Evolutionary conservation across 2,329 filamentous ascomycete genomes (phyloP), one percentile per base, ranked within the genome.

Genomic region (Aspergillus calidoustus): DNA sequence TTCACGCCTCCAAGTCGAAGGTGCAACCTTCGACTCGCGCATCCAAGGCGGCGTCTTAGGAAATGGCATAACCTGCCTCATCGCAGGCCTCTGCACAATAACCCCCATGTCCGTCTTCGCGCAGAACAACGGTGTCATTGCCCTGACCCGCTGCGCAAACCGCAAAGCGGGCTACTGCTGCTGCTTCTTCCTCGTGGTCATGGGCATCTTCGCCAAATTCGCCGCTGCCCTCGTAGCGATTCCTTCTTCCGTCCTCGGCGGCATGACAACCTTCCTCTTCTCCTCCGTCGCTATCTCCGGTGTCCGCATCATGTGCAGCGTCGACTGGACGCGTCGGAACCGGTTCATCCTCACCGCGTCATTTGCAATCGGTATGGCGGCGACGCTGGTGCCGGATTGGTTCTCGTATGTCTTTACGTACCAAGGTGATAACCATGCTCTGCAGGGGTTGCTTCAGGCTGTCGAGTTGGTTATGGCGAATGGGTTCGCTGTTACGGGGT

Each of bases 191-290:
- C 79, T 91, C 22, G 76, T 91, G 34, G 71, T 91, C 61, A 90
- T 90, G 86, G 89, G 88, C 7, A 81, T 91, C 54, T 90, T 91
- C 71, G 84, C 87, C 57, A 91, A 91, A 69, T 91, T 91, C 65
- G 87, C 88, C 2, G 88, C 88, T 0, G 85, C 89, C 0, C 82
- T 91, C 4, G 87, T 89, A 0, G 81, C 87, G 8, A 91, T 91
- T 65, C 89, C 88, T 0, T 75, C 77, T 3, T 60, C 79, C 3
- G 79, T 81, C 3, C 69, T 82, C 3, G 80, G 80, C 57, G 80
- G 79, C 9, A 80, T 82, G 77, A 81, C 85, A 0, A 89, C 88
- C 0, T 91, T 91, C 76, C 80, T 91, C 17, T 91, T 90, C 79
- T 82, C 81, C 34, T 85, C 87, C 7, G 89, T 91, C 38, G 85